Evolutionary conservation across 1,284 basidiomycete genomes (phyloP).

Genomic region (Tremellales sp.): DNA sequence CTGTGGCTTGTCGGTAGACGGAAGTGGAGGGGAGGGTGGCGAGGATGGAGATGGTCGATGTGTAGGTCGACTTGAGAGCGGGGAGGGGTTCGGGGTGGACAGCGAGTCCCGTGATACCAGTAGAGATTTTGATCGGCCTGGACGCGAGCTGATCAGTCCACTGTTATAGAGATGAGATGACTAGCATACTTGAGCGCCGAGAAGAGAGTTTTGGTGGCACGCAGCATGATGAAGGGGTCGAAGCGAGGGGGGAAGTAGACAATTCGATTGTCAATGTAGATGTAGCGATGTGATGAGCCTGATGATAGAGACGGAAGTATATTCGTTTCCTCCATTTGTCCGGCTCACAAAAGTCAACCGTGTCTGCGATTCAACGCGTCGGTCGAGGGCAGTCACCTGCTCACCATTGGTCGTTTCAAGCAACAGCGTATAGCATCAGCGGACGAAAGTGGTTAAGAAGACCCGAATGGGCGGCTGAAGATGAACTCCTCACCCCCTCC

Average conservation of each 20-base stretch:
- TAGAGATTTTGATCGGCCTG: conserved; percentile 63
- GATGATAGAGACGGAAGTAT: too few relatives aligned
- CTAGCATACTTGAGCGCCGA: conserved; percentile 37
- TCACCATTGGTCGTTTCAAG: too few relatives aligned
- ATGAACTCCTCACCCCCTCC: conserved; percentile 40
- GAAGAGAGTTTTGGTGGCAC: conserved; percentile 66
- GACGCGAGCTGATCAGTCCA: neutral
- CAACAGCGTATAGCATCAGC: too few relatives aligned
- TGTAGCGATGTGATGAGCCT: too few relatives aligned
- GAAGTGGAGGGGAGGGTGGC: conserved; percentile 68
- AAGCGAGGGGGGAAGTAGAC: too few relatives aligned
- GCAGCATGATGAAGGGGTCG: conserved; percentile 64
- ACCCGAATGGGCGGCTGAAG: conserved; percentile 2
- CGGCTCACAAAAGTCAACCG: too few relatives aligned
- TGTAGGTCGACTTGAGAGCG: conserved; percentile 70
- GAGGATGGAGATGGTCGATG: conserved; percentile 70
- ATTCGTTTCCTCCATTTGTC: too few relatives aligned
- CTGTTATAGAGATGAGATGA: neutral
- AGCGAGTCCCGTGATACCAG: conserved; percentile 63
- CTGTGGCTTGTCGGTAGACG: conserved; percentile 86
- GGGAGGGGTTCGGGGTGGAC: conserved; percentile 65
- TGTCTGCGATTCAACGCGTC: too few relatives aligned
- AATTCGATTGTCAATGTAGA: too few relatives aligned
- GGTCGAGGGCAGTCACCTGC: too few relatives aligned
- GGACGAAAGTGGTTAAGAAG: too few relatives aligned